Evolutionary conservation across 2,329 filamentous ascomycete genomes (phyloP).

Genomic region (Ophiostoma australiae): DNA sequence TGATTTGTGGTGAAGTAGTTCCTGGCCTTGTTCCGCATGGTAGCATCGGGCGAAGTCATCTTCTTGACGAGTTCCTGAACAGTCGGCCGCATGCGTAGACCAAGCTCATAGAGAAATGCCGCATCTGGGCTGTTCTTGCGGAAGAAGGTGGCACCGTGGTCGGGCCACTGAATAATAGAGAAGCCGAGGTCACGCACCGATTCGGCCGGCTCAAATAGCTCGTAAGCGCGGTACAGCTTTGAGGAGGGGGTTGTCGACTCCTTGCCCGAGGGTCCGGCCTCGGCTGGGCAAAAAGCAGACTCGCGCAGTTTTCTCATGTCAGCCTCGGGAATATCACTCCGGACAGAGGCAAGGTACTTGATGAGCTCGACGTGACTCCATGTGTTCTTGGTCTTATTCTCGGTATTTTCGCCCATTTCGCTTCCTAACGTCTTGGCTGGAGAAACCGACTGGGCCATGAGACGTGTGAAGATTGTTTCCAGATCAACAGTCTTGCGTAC

Average conservation of each 20-base stretch:
- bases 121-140: slow-evolving; percentile 66
- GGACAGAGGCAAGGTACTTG: slow-evolving; percentile 87
- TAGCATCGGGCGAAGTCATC: slow-evolving; percentile 59
- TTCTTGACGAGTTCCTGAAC: slow-evolving; percentile 71
- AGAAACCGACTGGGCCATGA: slow-evolving; percentile 53
- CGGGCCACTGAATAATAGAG: slow-evolving; percentile 79
- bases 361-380: slow-evolving; percentile 95
- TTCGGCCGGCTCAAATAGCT: slow-evolving; percentile 76
- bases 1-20: slow-evolving; percentile 79
- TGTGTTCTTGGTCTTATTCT: slow-evolving; percentile 40
- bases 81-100: slow-evolving; percentile 65
- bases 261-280: slow-evolving; percentile 53
- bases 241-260: slow-evolving; percentile 50
- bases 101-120: slow-evolving; percentile 66
- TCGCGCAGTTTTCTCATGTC: slow-evolving; percentile 75
- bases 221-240: slow-evolving; percentile 64
- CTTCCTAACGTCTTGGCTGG: not conserved
- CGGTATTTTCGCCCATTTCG: slow-evolving; percentile 15
- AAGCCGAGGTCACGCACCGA: slow-evolving; percentile 64
- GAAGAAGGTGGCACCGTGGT: slow-evolving; percentile 56
- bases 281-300: slow-evolving; percentile 77
- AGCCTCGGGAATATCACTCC: slow-evolving; percentile 75
- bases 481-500: slow-evolving; percentile 94
- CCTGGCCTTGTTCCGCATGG: slow-evolving; percentile 64
- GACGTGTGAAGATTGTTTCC: slow-evolving; percentile 83